Conservation (phyloP, 768 basidiomycete genomes). For the Collybia mongolica region DNA sequence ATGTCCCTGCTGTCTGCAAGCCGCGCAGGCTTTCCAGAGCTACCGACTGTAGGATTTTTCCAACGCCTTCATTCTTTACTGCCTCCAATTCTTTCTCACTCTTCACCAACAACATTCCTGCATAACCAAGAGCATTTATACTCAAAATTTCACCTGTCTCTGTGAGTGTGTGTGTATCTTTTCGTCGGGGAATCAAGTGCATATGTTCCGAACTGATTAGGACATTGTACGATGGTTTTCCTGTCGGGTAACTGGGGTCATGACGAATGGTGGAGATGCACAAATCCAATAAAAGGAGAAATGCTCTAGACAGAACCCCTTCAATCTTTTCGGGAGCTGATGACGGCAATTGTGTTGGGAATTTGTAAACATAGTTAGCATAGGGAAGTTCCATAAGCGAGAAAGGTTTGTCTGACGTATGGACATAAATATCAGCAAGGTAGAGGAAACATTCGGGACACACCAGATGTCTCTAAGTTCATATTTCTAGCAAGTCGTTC, state of each 20-base stretch:
- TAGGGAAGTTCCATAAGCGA: conserved; percentile 67
- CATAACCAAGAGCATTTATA: conserved; percentile 87
- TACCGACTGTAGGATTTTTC: conserved; percentile 62
- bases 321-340: conserved; percentile 45
- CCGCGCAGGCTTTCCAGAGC: conserved; percentile 70
- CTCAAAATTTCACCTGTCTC: conserved; percentile 59
- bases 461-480: conserved; percentile 60
- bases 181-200: conserved; percentile 77
- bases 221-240: conserved; percentile 80
- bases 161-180: conserved; percentile 54
- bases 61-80: conserved; percentile 61
- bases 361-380: conserved; percentile 75
- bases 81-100: conserved; percentile 73
- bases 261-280: conserved; percentile 72
- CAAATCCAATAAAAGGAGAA: conserved; percentile 75
- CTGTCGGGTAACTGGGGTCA: conserved; percentile 57
- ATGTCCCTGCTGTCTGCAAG: conserved; percentile 51
- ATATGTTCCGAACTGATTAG: conserved; percentile 82
- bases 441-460: conserved; percentile 6
- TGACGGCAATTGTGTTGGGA: conserved; percentile 41
- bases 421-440: conserved; percentile 3
- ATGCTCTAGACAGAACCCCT: conserved; percentile 52
- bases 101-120: conserved; percentile 87
- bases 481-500: conserved; percentile 64
- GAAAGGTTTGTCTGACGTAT: conserved; percentile 65